These are phyloP conservation scores for Phytophthora fragariae DNA, from an alignment of 352 stramenopile genomes.

Conservation along the genomic window DNA sequence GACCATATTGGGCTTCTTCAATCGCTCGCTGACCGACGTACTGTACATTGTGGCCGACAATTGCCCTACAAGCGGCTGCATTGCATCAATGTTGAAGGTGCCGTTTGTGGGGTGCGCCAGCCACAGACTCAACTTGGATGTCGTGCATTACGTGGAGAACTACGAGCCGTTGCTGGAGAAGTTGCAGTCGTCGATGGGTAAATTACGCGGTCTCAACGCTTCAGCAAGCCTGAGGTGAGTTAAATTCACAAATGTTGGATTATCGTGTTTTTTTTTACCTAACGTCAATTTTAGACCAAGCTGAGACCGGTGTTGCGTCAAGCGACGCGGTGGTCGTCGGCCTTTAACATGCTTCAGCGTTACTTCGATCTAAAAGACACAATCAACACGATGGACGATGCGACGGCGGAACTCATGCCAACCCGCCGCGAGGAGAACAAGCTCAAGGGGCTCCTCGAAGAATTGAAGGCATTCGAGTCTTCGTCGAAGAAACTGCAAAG, in stretches of 20 bases:
- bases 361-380: slow-evolving; percentile 9
- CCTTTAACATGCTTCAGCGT: slow-evolving; percentile 8
- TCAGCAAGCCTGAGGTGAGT: slow-evolving; percentile 2
- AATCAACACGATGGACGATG: slow-evolving; percentile 3
- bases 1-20: neutral
- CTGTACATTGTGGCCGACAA: slow-evolving; percentile 1
- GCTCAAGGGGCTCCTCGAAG: neutral
- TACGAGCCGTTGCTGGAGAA: slow-evolving; percentile 1
- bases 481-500: neutral
- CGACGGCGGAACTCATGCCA: slow-evolving; percentile 1
- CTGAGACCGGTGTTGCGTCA: slow-evolving; percentile 5
- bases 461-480: slow-evolving; percentile 1
- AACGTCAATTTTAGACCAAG: neutral
- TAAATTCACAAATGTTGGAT: neutral
- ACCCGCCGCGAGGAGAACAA: slow-evolving; percentile 7
- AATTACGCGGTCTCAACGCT: slow-evolving; percentile 5
- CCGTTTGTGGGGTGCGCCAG: slow-evolving; percentile 3
- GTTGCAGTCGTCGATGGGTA: slow-evolving; percentile 1
- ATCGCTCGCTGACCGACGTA: neutral
- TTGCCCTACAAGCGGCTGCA: neutral
- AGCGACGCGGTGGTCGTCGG: neutral
- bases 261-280: neutral
- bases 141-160: neutral
- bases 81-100: neutral
- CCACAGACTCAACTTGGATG: slow-evolving; percentile 1